phyloP scores from a whole-genome alignment of 148 eudicot species.

The Vaccinium vitisidaea region DNA sequence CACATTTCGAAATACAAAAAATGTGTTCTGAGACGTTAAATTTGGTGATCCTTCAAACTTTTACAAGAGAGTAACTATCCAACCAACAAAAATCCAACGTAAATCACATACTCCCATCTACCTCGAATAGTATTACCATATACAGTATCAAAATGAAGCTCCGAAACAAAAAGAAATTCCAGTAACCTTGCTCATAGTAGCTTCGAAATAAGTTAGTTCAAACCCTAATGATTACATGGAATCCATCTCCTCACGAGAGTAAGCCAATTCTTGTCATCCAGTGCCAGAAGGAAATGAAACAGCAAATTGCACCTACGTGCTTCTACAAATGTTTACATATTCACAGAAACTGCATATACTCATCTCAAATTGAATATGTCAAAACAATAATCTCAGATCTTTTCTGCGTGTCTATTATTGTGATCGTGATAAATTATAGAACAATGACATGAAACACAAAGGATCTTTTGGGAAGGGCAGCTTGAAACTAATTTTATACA shows the following conservation, averaged over 20 bases:
- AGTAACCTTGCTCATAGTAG: background rate
- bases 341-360: background rate
- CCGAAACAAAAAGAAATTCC: background rate
- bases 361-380: background rate
- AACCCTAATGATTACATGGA: background rate
- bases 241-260: background rate
- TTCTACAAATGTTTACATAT: constrained; percentile 7
- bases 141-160: background rate
- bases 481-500: background rate
- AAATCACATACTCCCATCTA: background rate
- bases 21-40: background rate
- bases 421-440: background rate
- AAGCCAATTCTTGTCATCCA: background rate
- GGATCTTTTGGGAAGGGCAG: background rate
- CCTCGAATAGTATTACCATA: background rate
- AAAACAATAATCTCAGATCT: background rate
- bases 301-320: background rate
- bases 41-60: background rate
- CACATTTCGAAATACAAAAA: background rate
- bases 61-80: background rate
- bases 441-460: background rate
- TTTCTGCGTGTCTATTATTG: background rate
- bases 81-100: background rate
- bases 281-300: background rate
- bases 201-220: background rate